These are phyloP conservation scores for Coniochaeta sp. DNA, from an alignment of 2,329 filamentous ascomycete species.

Conservation along the genomic window DNA sequence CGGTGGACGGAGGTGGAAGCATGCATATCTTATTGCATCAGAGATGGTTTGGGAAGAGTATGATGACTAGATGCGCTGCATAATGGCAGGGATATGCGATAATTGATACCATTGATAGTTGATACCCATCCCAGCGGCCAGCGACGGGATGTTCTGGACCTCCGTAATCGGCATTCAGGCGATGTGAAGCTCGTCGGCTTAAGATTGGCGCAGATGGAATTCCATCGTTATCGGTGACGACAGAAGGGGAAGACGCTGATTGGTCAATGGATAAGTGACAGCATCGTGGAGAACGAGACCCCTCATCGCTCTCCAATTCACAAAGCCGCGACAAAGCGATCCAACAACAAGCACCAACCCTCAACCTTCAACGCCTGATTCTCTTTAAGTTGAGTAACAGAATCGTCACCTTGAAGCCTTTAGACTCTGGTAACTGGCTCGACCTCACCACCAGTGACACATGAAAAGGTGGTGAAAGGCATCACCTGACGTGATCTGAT, in stretches of 20 bases:
- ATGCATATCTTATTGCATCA: not conserved
- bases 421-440: not conserved
- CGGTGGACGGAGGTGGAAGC: not conserved
- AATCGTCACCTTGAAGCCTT: not conserved
- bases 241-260: not conserved
- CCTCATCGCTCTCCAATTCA: constrained; percentile 3
- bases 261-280: not conserved
- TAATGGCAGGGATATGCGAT: not conserved
- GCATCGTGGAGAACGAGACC: not conserved
- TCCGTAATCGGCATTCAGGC: not conserved
- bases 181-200: not conserved
- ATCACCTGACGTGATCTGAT: not conserved
- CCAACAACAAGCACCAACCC: constrained; percentile 1
- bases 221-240: not conserved
- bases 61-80: not conserved
- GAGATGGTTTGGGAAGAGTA: not conserved
- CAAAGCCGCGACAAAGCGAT: constrained; percentile 22
- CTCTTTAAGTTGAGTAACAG: not conserved
- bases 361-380: constrained; percentile 4
- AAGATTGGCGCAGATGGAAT: not conserved
- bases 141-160: not conserved
- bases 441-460: not conserved
- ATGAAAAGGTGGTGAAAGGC: not conserved
- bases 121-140: not conserved
- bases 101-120: not conserved